These are phyloP conservation scores for Globisporangium irregulare DNA, from an alignment of 352 stramenopile genomes.

Conservation along the genomic window DNA sequence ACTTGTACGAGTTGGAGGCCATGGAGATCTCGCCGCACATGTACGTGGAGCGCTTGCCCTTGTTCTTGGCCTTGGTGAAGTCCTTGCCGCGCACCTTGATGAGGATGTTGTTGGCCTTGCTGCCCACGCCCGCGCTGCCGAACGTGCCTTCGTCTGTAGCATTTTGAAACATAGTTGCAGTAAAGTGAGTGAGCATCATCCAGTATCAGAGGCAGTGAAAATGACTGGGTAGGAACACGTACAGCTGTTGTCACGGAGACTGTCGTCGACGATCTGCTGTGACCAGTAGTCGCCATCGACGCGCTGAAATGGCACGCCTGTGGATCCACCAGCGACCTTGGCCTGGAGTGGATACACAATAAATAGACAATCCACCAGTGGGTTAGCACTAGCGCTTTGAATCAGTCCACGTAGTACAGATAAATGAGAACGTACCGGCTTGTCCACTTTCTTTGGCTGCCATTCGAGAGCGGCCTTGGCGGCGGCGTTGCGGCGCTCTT, in stretches of 20 bases:
- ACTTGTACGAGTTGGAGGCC: conserved; percentile 94
- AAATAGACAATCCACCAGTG: background rate
- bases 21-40: conserved; percentile 93
- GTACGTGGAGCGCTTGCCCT: conserved; percentile 98
- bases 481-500: conserved; percentile 64
- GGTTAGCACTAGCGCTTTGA: background rate
- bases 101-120: conserved; percentile 97
- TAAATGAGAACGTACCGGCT: conserved; percentile 23
- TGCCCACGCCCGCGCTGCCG: conserved; percentile 93
- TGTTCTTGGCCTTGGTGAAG: conserved; percentile 99
- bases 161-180: background rate
- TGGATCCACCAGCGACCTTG: conserved; percentile 60
- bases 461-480: conserved; percentile 88
- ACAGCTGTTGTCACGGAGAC: conserved; percentile 98
- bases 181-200: background rate
- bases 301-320: conserved; percentile 95
- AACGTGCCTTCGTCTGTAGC: conserved; percentile 93
- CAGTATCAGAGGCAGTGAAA: background rate
- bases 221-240: conserved; percentile 14
- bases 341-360: conserved; percentile 13
- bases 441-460: conserved; percentile 89
- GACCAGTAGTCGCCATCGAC: conserved; percentile 97
- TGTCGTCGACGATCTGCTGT: conserved; percentile 87
- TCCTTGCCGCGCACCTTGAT: conserved; percentile 98
- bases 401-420: background rate